Base-by-base conservation (phyloP, 768 basidiomycete species). In the Boletales sp. region DNA sequence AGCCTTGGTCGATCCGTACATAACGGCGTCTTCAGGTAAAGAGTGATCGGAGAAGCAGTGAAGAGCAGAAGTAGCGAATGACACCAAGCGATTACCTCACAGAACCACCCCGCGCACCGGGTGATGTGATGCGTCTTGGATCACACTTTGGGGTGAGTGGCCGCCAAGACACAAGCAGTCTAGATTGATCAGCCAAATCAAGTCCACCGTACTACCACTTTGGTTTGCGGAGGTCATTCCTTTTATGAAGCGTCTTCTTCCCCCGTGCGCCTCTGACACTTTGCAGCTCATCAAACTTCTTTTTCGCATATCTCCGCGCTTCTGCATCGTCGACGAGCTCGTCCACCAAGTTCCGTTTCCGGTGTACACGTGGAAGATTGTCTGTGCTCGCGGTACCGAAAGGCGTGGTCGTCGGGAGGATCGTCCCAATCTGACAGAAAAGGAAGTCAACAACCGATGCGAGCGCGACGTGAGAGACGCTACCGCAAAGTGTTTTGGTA, bases 401-500 rank as follows among this genome's bases (percentile, higher is more conserved):
- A 1, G 90, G 87, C 38, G 83, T 82, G 35, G 71, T 70, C 2
- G 87, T 76, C 9, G 87, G 76, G 31, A 91, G 56, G 55, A 94
- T 82, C 30, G 82, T 90, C 40, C 91, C 91, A 63, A 94, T 82
- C 90, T 93, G 58, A 17, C 35, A 3, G 42, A 50, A 51, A 54
- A 38, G 34, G 41, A 52, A 55, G 45, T 51, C 12, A 32, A 32
- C 43, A 8, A 32, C 29, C 29, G 37, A 46, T 4, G n/a, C 32
- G 52, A 32, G 48, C 37, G 30, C 35, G 40, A 38, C 11, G 43
- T 35, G 38, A 43, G 47, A n/a, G 17, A 49, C n/a, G 19, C 24
- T 64, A 91, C 91, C n/a, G 90, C 89, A 68, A 94, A 94, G 65
- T 90, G 84, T 67, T 93, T 92, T 9, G 91, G 88, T 7, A 93